Evolutionary conservation across 2,329 filamentous ascomycete species (phyloP).

Genomic region (Hypoxylon sp.): DNA sequence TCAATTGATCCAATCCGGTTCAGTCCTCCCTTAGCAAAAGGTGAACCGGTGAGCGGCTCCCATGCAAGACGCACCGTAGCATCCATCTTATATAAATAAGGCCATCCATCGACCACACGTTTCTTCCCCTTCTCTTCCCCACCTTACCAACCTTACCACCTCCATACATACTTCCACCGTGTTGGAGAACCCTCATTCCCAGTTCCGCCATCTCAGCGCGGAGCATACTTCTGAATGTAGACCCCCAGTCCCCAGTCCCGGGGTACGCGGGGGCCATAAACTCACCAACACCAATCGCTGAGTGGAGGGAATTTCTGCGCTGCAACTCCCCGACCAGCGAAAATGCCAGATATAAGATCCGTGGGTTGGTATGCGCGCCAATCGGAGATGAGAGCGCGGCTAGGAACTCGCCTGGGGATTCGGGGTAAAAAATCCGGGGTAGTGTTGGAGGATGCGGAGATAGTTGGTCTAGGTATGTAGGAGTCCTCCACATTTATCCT

Average conservation of each 20-base stretch:
- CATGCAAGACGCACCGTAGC: conserved; percentile 7
- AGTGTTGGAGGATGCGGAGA: conserved; percentile 38
- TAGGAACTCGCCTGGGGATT: conserved; percentile 24
- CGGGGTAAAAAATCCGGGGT: conserved; percentile 36
- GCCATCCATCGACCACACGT: not conserved
- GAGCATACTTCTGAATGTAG: conserved; percentile 25
- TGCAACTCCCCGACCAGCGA: conserved; percentile 1
- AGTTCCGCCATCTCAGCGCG: conserved; percentile 8
- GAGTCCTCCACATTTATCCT: no score
- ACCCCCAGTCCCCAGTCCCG: conserved; percentile 9
- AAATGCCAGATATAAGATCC: not conserved
- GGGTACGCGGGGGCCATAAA: conserved; percentile 16
- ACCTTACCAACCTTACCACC: not conserved
- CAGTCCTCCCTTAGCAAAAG: conserved; percentile 5
- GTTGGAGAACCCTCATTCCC: conserved; percentile 12
- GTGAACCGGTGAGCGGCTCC: conserved; percentile 13
- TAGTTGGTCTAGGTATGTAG: not conserved
- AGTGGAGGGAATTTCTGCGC: conserved; percentile 45
- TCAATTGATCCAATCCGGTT: not conserved
- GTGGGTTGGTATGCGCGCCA: conserved; percentile 42
- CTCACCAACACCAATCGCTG: conserved; percentile 23
- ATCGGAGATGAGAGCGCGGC: conserved; percentile 29
- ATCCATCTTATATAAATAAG: conserved; percentile 14
- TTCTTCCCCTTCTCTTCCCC: not conserved
- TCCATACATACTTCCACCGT: not conserved